Evolutionary conservation across 257 asterid genomes (phyloP), one percentile per base, ranked within the genome.

Genomic region (Lantana camara): DNA sequence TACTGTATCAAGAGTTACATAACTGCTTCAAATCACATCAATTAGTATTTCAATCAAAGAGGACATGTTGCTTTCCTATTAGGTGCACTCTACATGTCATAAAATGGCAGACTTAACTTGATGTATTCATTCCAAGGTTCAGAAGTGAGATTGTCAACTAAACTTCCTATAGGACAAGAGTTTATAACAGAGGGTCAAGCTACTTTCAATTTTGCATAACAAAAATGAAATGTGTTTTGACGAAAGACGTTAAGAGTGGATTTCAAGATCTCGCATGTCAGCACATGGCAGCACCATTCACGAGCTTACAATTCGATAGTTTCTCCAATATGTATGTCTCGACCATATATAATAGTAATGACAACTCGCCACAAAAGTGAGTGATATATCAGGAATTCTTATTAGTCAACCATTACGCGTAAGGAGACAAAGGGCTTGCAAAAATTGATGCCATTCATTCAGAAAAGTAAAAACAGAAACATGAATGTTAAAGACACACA

Each of bases 41-140:
- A 60, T 56, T 48, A 21, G 51, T 57, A 64, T 45, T 64, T 23
- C 21, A 67, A 14, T 34, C 41, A 60, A 48, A 32, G n/a, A 41
- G 23, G 38, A 12, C 16, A 45, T n/a, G 16, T 34, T 22, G 11
- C 51, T 32, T 51, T 54, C 20, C 7, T 11, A 42, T 10, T 38
- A 30, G 23, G 29, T 40, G 38, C 10, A 21, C 12, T 58, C 41
- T 13, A 10, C 30, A 10, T 57, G 45, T 19, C 12, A n/a, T 29
- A 14, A 59, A 48, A 22, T 41, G 38, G 37, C 4, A 53, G 13
- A 60, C 34, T 24, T 20, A 20, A 32, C 48, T 13, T 14, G 46
- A 35, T 51, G 7, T 35, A 45, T 15, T 4, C 12, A 35, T 5
- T 21, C 24, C 48, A 38, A 21, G 11, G 23, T 22, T 38, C 5